Conservation (phyloP, 805 yeast genomes). For the Maudiozyma bulderi region DNA sequence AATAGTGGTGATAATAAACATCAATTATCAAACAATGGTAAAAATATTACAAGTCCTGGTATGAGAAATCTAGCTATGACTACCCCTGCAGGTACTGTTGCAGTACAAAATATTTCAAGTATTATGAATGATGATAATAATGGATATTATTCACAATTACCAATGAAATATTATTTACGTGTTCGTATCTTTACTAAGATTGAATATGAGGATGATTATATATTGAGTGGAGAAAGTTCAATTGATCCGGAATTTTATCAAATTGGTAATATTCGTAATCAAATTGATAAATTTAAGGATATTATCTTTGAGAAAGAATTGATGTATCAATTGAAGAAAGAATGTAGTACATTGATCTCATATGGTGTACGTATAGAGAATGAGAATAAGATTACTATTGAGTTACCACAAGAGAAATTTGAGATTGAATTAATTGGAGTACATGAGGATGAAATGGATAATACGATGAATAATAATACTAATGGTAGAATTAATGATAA, state of each 20-base stretch:
- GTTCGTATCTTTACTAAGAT: constrained; percentile 50
- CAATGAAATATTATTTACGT: constrained; percentile 34
- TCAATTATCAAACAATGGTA: constrained; percentile 13
- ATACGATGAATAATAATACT: constrained; percentile 17
- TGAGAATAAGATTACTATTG: constrained; percentile 54
- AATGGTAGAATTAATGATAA: constrained; percentile 33
- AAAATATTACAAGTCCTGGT: constrained; percentile 7
- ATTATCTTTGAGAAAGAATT: constrained; percentile 83
- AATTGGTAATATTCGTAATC: constrained; percentile 35
- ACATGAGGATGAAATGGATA: constrained; percentile 9
- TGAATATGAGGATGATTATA: constrained; percentile 42
- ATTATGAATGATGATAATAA: constrained; percentile 10
- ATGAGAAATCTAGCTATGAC: constrained; percentile 9
- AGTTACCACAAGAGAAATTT: constrained; percentile 53
- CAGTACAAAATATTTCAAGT: background rate
- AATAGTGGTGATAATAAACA: constrained; percentile 14
- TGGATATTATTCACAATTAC: background rate
- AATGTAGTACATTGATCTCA: constrained; percentile 59
- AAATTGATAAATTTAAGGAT: constrained; percentile 59
- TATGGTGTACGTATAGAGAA: constrained; percentile 58
- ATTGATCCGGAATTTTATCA: constrained; percentile 12
- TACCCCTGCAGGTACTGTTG: background rate
- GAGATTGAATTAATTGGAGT: constrained; percentile 47
- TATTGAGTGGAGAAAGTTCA: constrained; percentile 49
- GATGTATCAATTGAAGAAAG: constrained; percentile 66